Evolutionary conservation across 305 asterid genomes (phyloP).

Genomic region (Solanum hybrid): DNA sequence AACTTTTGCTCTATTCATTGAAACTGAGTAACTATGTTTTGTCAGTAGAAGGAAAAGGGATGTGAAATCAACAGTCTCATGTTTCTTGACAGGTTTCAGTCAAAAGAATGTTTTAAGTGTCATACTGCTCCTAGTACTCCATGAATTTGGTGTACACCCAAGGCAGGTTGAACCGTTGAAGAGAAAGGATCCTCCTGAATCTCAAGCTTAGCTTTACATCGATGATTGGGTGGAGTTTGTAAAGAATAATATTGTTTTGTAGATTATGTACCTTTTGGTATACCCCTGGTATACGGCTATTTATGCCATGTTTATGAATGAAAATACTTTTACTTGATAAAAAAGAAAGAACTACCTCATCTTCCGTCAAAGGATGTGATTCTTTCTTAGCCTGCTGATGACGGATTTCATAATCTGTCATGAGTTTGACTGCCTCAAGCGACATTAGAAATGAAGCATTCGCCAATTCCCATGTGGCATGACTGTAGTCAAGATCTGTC

Average conservation of each 20-base stretch:
- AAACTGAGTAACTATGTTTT: background rate
- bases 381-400: constrained; percentile 9
- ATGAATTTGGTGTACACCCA: background rate
- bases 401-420: constrained; percentile 15
- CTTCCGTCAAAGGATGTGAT: constrained; percentile 1
- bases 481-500: constrained; percentile 21
- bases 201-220: background rate
- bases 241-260: background rate
- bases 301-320: background rate
- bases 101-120: background rate
- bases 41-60: background rate
- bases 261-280: background rate
- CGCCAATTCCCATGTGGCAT: constrained; percentile 30
- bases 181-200: background rate
- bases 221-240: background rate
- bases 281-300: background rate
- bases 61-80: background rate
- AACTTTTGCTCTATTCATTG: background rate
- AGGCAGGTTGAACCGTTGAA: background rate
- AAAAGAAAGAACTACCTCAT: constrained; percentile 16
- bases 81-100: background rate
- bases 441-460: constrained; percentile 21
- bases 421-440: constrained; percentile 4
- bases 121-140: background rate
- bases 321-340: background rate